Evolutionary conservation across 2,329 filamentous ascomycete genomes (phyloP).

Genomic region (Clonostachys byssicola): DNA sequence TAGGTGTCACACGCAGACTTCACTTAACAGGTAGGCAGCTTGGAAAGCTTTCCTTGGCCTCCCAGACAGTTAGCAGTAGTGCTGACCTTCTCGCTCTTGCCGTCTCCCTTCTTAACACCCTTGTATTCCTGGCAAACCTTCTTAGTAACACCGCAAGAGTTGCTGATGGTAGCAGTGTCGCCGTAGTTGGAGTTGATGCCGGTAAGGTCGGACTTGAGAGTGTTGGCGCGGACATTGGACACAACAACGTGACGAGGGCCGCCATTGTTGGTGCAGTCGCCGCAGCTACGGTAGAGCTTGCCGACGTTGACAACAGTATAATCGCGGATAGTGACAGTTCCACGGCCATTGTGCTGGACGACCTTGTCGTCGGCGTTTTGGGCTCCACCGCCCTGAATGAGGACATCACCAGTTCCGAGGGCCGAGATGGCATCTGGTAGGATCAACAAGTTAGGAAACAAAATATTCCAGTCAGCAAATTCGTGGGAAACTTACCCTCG

Average conservation of each 20-base stretch:
- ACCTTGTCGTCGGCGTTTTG: conserved; percentile 23
- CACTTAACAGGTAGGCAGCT: neutral
- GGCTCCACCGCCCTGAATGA: conserved; percentile 23
- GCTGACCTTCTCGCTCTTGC: conserved; percentile 24
- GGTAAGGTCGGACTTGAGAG: conserved; percentile 24
- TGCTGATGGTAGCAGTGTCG: conserved; percentile 11
- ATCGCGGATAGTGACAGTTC: conserved; percentile 18
- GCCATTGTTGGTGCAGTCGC: conserved; percentile 27
- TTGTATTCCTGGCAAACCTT: conserved; percentile 14
- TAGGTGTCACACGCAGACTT: neutral
- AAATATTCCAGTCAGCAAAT: neutral
- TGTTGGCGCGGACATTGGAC: conserved; percentile 20
- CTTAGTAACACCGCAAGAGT: conserved; percentile 4
- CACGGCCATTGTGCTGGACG: conserved; percentile 25
- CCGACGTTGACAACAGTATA: conserved; percentile 35
- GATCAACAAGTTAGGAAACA: neutral
- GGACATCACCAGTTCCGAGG: neutral
- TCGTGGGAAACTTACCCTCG: conserved; percentile 13
- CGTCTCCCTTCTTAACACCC: conserved; percentile 18
- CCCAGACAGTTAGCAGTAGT: conserved; percentile 6
- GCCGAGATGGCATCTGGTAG: conserved; percentile 4
- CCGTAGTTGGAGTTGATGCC: conserved; percentile 30
- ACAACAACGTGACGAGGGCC: conserved; percentile 16
- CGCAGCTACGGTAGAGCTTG: conserved; percentile 43
- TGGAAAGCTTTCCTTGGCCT: conserved; percentile 1